Evolutionary conservation across 495 filamentous ascomycete species (phyloP), one percentile per base, ranked within the genome.

Genomic region (Arthonia radiata): DNA sequence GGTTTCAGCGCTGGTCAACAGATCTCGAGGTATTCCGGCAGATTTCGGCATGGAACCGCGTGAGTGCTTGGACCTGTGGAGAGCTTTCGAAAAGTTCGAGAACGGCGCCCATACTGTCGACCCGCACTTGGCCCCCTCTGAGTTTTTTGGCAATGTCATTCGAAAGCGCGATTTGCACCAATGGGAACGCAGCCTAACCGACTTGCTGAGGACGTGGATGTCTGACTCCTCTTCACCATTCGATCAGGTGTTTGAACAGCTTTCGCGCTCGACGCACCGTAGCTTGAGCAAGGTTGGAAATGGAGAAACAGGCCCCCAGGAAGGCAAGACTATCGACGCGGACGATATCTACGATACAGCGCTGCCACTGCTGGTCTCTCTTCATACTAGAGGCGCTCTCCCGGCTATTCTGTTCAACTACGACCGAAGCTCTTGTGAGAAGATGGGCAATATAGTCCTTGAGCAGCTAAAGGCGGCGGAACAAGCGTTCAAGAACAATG

Each of bases 341-440:
- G 28, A 43, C 23, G 21, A 47, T 24, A 32, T 68, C 7, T 34
- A 47, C 4, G 26, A 42, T 3, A 61, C 55, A 4, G 63, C 60
- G 2, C 49, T 79, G 13, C 60, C 67, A 0, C 40, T 80, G 17
- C 49, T 78, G 0, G 50, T 43, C 15, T 54, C 64, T 9, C 56
- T 83, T 1, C 61, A 78, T 27, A 44, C 53, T 2, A 55, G 60
- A 31, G 55, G 60, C 29, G 72, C 69, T 2, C 52, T 83, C 4
- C 76, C 76, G 0, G 73, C 70, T 0, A 59, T 83, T 10, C 34
- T 81, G 4, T 81, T 83, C 53, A 77, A 75, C 31, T 81, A 71
- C 39, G 70, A 79, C 31, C 59, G 75, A 18, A 33, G 30, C 1
- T 38, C 43, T 12, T 82, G 75, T 32, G 71, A 80, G 43, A 34